These are phyloP conservation scores for Sporisorium sorghi DNA, from an alignment of 1,284 basidiomycete species.

Conservation along the genomic window DNA sequence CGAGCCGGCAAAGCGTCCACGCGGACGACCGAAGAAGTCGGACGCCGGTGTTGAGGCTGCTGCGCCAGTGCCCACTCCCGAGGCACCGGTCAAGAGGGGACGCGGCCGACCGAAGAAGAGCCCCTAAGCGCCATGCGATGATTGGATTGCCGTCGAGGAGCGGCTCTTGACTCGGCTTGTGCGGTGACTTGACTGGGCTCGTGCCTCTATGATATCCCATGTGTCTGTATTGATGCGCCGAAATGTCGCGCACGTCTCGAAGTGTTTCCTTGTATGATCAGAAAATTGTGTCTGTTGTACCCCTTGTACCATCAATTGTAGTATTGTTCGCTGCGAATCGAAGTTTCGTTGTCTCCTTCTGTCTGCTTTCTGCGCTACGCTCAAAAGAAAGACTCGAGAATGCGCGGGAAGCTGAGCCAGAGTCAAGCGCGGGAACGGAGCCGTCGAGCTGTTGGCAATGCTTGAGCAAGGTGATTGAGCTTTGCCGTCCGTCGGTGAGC, in stretches of 20 bases:
- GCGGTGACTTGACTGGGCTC: not conserved
- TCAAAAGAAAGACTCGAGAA: not conserved
- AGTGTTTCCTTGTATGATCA: constrained; percentile 1
- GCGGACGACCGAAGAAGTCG: constrained; percentile 44
- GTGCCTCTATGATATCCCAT: constrained; percentile 2
- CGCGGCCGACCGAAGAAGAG: constrained; percentile 49
- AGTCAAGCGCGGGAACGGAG: not conserved
- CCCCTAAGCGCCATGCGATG: constrained; percentile 1
- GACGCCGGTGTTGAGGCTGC: constrained; percentile 16
- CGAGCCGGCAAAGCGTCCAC: constrained; percentile 39
- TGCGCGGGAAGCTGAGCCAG: not conserved
- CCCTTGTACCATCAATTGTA: constrained; percentile 6
- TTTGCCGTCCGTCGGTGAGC: not conserved
- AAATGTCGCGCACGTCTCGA: not conserved
- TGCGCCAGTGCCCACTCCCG: not conserved
- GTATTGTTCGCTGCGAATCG: constrained; percentile 1
- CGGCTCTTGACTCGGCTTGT: not conserved
- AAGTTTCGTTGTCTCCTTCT: not conserved
- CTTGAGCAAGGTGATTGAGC: not conserved
- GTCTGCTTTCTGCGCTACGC: not conserved
- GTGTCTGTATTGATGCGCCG: constrained; percentile 5
- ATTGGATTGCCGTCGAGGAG: not conserved
- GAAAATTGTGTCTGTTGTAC: not conserved
- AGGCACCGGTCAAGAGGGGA: constrained; percentile 25
- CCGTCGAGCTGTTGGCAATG: not conserved